Evolutionary conservation across 1,284 basidiomycete species (phyloP), one percentile per base, ranked within the genome.

Genomic region (Xerocomus minutiporus): DNA sequence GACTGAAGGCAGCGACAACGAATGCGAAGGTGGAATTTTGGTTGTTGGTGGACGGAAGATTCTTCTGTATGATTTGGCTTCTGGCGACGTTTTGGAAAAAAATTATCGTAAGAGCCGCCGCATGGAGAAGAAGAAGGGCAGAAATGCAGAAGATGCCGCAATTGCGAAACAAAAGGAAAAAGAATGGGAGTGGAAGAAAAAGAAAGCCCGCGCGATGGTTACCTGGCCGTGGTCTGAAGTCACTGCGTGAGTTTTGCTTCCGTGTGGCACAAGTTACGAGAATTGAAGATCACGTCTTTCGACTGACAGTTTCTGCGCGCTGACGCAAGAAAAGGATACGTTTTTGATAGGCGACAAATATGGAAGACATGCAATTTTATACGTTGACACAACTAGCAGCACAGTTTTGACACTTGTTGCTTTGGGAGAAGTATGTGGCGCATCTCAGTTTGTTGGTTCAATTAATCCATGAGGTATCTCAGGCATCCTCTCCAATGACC

Each of bases 271-370:
- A 32, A 9, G n/a, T 39, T 12, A 7, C 48, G 2, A 57, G 50
- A 38, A 42, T 31, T 13, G 8, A 43, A 6, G 7, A 46, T 41
- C 34, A 48, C 44, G 40, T 26, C 5, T 61, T 41, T 40, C n/a
- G 32, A 32, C 42, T 9, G 25, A 59, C 46, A 88, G 83, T 41
- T 79, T 79, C 67, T 80, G 76, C 57, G 56, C 69, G 6, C 61
- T 82, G 29, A 78, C 79, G 46, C 66, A 69, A 20, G 70, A 71
- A 38, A 66, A 74, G 12, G 65, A 73, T 13, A 74, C 79, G 36
- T 80, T 84, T 52, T 66, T 96, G 15, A 70, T 95, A 12, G 88
- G 89, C 1, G 93, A 96, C 62, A 75, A 75, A n/a, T 88, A 79
- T 61, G 93, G 93, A 15, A 80, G 81, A 48, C 73, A 92, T 11